These are phyloP conservation scores for Talaromyces atroroseus DNA, from an alignment of 2,329 filamentous ascomycete genomes.

Conservation along the genomic window DNA sequence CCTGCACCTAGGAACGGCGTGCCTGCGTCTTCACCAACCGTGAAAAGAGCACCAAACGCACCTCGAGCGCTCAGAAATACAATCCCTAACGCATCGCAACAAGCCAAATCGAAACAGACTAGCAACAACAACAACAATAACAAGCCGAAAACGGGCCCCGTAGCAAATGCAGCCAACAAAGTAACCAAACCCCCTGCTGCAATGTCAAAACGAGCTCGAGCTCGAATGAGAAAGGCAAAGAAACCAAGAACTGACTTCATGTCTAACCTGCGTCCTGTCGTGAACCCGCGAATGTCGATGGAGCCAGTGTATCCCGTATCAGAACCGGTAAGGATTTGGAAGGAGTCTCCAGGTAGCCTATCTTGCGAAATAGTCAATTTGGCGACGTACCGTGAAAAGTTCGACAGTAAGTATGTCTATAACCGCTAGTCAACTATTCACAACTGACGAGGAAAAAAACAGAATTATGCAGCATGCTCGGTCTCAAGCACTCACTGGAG, in stretches of 20 bases:
- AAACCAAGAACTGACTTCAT: neutral
- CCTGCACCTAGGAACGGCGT: neutral
- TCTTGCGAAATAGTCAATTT: conserved; percentile 11
- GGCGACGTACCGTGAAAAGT: conserved; percentile 12
- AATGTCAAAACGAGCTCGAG: neutral
- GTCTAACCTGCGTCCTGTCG: conserved; percentile 20
- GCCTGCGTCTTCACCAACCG: neutral
- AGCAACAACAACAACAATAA: too few species aligned
- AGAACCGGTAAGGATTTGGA: conserved; percentile 17
- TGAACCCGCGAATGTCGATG: conserved; percentile 16
- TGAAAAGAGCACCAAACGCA: neutral
- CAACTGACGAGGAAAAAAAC: neutral
- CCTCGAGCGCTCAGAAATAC: neutral
- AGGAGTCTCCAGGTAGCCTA: conserved; percentile 16
- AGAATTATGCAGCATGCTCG: conserved; percentile 23
- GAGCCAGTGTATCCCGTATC: conserved; percentile 9
- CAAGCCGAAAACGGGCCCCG: neutral
- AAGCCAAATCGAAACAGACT: neutral
- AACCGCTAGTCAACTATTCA: neutral
- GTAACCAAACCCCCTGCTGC: neutral
- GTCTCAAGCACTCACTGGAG: conserved; percentile 12
- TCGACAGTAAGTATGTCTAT: conserved; percentile 18
- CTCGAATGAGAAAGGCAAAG: neutral
- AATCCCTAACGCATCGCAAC: neutral
- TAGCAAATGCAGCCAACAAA: neutral